Conservation (phyloP, 2,329 filamentous ascomycete species). For the Fusarium sp. region DNA sequence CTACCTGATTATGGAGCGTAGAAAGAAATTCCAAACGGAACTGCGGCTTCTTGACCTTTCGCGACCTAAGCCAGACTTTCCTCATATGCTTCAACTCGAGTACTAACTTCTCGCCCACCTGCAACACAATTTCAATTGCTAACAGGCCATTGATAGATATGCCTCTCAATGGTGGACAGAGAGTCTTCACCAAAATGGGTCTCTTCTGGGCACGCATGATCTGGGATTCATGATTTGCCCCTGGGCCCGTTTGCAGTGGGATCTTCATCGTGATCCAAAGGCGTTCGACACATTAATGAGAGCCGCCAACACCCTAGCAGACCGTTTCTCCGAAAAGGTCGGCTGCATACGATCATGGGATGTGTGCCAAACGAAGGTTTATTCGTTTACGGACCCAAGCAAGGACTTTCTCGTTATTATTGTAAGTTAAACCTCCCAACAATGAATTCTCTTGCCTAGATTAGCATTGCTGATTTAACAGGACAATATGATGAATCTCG, state of each 20-base stretch:
- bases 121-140: rapidly evolving
- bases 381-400: slow-evolving; percentile 51
- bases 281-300: slow-evolving; percentile 51
- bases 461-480: slow-evolving; percentile 9
- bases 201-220: slow-evolving; percentile 54
- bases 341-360: slow-evolving; percentile 59
- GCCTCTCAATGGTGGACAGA: slow-evolving; percentile 17
- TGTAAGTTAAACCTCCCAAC: slow-evolving; percentile 35
- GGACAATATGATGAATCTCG: slow-evolving; percentile 57
- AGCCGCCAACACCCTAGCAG: slow-evolving; percentile 52
- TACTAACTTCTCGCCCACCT: background rate
- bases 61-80: background rate
- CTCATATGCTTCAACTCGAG: background rate
- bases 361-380: slow-evolving; percentile 53
- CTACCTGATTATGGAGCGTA: background rate
- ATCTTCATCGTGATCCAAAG: slow-evolving; percentile 51
- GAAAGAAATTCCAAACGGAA: background rate
- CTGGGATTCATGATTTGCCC: slow-evolving; percentile 59
- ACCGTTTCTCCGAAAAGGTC: slow-evolving; percentile 51
- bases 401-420: slow-evolving; percentile 57
- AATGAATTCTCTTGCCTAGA: rapidly evolving
- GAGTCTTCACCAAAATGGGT: slow-evolving; percentile 50
- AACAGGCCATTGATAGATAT: background rate
- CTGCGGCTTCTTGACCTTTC: background rate
- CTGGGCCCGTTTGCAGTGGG: slow-evolving; percentile 54